Conservation (phyloP, 169 alveolate species). For the Cryptosporidium sp. region DNA sequence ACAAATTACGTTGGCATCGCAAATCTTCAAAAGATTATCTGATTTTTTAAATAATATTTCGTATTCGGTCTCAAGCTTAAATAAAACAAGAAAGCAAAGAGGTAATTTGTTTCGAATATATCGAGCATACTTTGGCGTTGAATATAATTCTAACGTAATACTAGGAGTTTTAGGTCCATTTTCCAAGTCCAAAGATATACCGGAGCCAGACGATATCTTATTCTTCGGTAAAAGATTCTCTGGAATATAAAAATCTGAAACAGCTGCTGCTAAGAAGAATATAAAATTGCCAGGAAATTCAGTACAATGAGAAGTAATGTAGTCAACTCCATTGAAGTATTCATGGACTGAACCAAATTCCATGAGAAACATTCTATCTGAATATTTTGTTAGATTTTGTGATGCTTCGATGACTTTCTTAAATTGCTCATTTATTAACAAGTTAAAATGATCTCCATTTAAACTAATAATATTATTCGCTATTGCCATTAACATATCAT, state of each 20-base stretch:
- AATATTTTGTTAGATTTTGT: constrained; percentile 44
- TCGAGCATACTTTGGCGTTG: constrained; percentile 82
- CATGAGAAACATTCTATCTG: constrained; percentile 70
- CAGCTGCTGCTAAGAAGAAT: constrained; percentile 88
- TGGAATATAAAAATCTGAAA: constrained; percentile 88
- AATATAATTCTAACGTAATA: constrained; percentile 55
- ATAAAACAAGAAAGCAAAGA: constrained; percentile 77
- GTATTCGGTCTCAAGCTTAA: constrained; percentile 85
- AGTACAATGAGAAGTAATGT: constrained; percentile 59
- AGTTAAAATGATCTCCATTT: not conserved
- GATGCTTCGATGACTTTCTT: constrained; percentile 23
- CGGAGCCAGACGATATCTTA: constrained; percentile 62
- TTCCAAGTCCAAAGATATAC: constrained; percentile 22
- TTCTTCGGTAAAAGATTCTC: constrained; percentile 25
- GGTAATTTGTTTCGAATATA: constrained; percentile 64
- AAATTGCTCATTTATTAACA: not conserved
- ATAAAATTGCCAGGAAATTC: constrained; percentile 39
- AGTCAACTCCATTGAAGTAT: constrained; percentile 77
- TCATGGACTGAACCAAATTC: constrained; percentile 80
- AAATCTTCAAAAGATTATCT: constrained; percentile 72
- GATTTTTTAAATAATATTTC: constrained; percentile 78
- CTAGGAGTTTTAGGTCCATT: constrained; percentile 18
- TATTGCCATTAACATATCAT: constrained; percentile 14
- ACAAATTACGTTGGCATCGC: constrained; percentile 79
- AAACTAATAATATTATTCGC: not conserved